Conservation (phyloP, 2,329 filamentous ascomycete species). For the Colletotrichum plurivorum region DNA sequence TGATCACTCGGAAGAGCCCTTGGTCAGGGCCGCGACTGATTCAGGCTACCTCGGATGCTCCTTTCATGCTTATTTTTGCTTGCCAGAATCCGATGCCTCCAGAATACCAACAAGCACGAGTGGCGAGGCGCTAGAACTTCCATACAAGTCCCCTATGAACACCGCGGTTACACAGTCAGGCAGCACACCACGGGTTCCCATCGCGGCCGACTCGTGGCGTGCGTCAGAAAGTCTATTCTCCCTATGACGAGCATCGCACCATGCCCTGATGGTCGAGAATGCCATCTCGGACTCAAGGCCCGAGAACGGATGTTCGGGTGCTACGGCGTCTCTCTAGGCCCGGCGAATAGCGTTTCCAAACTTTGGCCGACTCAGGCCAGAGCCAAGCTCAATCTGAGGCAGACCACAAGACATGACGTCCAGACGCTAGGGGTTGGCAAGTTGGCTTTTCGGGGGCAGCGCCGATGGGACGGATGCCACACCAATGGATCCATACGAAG, state of each 20-base stretch:
- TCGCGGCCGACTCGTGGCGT: slow-evolving; percentile 8
- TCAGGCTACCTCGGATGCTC: slow-evolving; percentile 27
- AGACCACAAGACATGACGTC: slow-evolving; percentile 33
- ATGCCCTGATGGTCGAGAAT: neutral
- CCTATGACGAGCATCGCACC: slow-evolving; percentile 12
- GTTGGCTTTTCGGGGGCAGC: slow-evolving; percentile 19
- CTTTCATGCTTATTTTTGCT: slow-evolving; percentile 22
- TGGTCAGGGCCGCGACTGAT: slow-evolving; percentile 24
- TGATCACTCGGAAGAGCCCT: slow-evolving; percentile 37
- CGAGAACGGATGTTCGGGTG: slow-evolving; percentile 31
- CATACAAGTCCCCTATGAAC: too few species aligned
- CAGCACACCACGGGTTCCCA: neutral
- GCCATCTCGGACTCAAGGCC: slow-evolving; percentile 2
- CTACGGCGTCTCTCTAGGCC: slow-evolving; percentile 23
- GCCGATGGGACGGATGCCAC: slow-evolving; percentile 27
- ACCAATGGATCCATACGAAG: slow-evolving; percentile 9
- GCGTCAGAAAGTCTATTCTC: neutral
- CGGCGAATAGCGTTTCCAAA: slow-evolving; percentile 30
- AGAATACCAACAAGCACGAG: neutral
- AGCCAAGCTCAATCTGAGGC: slow-evolving; percentile 31
- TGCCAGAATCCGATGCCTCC: neutral
- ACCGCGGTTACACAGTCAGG: neutral
- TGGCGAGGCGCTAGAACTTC: slow-evolving; percentile 3
- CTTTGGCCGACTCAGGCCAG: slow-evolving; percentile 17
- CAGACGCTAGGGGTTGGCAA: slow-evolving; percentile 10